These are phyloP conservation scores for Cladophialophora exuberans DNA, from an alignment of 2,329 filamentous ascomycete species.

Conservation along the genomic window DNA sequence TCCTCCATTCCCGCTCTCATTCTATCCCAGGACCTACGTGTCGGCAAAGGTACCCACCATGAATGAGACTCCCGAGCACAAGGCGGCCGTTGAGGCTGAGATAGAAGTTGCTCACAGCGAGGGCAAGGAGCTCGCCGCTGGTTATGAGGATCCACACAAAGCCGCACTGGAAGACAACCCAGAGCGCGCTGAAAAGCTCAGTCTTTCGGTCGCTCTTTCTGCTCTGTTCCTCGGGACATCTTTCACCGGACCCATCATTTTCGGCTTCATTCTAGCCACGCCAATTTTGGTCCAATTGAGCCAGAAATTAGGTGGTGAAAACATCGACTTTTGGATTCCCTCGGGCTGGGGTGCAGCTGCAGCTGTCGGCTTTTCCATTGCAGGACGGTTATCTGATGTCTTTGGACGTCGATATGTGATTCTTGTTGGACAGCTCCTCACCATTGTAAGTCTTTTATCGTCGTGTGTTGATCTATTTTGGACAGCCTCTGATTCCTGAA, in stretches of 20 bases:
- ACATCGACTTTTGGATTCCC: conserved; percentile 26
- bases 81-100: conserved; percentile 19
- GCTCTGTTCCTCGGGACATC: conserved; percentile 27
- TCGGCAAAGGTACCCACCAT: conserved; percentile 9
- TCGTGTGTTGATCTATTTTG: neutral
- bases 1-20: neutral
- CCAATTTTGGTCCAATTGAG: conserved; percentile 27
- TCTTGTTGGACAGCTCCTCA: conserved; percentile 25
- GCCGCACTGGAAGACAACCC: conserved; percentile 28
- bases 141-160: conserved; percentile 27
- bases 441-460: conserved; percentile 6
- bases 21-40: neutral
- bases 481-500: neutral
- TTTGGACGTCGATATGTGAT: conserved; percentile 28
- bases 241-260: conserved; percentile 27
- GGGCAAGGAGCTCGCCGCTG: conserved; percentile 12
- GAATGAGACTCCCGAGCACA: conserved; percentile 17
- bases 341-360: conserved; percentile 27
- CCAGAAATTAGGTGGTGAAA: conserved; percentile 22
- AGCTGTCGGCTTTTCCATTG: conserved; percentile 23
- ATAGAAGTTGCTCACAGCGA: conserved; percentile 22
- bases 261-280: conserved; percentile 26
- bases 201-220: conserved; percentile 24
- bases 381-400: conserved; percentile 26
- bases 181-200: conserved; percentile 22